Percentiles rank a stretch among this genome's conserved stretches.
phyloP scores from a whole-genome alignment of 2,329 filamentous ascomycete species.

The Aspergillus texensis region DNA sequence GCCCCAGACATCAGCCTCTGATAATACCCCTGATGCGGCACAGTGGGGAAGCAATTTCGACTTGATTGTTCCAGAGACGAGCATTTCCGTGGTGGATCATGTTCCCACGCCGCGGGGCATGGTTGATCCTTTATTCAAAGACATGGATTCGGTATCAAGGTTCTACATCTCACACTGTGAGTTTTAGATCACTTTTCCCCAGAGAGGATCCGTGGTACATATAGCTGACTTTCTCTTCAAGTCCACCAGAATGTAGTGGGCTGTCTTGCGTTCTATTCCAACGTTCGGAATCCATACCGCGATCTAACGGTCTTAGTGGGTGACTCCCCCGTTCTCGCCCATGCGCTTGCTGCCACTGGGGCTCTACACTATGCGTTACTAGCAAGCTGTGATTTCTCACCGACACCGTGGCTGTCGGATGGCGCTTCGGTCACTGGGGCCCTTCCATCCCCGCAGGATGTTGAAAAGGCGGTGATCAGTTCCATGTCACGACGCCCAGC shows the following conservation, averaged over 20 bases:
- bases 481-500: conserved; percentile 34
- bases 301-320: conserved; percentile 51
- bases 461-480: conserved; percentile 32
- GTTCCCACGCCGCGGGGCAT: conserved; percentile 42
- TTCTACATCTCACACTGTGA: conserved; percentile 52
- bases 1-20: background rate
- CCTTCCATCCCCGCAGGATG: conserved; percentile 27
- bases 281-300: conserved; percentile 51
- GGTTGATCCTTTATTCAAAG: conserved; percentile 52
- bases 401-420: conserved; percentile 36
- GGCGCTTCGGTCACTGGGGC: conserved; percentile 18
- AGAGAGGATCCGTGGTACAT: background rate
- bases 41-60: background rate
- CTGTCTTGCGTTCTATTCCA: conserved; percentile 52
- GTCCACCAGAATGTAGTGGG: conserved; percentile 44
- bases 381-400: conserved; percentile 35
- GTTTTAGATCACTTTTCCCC: conserved; percentile 12
- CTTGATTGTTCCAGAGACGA: conserved; percentile 4
- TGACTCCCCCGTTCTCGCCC: conserved; percentile 48
- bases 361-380: conserved; percentile 52
- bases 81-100: conserved; percentile 16
- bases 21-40: background rate
- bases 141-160: conserved; percentile 46
- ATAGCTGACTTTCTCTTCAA: conserved; percentile 24
- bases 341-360: conserved; percentile 52